Evolutionary conservation across 2,329 filamentous ascomycete genomes (phyloP).

Genomic region (Fusarium sp.): DNA sequence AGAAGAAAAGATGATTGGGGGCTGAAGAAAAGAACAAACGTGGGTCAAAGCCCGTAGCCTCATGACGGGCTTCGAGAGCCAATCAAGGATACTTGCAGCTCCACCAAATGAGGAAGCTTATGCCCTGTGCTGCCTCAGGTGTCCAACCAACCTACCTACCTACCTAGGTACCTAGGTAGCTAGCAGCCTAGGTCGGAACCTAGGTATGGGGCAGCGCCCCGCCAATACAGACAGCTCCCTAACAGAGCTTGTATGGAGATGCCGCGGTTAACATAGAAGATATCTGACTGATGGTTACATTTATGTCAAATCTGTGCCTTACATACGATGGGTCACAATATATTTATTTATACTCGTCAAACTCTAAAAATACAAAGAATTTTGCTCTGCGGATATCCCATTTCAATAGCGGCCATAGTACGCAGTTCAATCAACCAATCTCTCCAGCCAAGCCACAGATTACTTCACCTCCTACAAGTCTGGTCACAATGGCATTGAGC

Average conservation of each 20-base stretch:
- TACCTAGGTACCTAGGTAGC: no score
- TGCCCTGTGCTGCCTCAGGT: conserved; percentile 37
- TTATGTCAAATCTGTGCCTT: conserved; percentile 13
- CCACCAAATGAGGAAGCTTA: conserved; percentile 14
- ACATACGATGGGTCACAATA: no score
- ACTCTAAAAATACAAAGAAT: no score
- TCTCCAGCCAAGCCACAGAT: conserved; percentile 35
- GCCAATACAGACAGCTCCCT: not conserved
- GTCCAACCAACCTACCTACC: conserved; percentile 5
- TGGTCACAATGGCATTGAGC: conserved; percentile 25
- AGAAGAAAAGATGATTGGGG: conserved; percentile 43
- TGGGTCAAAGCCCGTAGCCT: conserved; percentile 32
- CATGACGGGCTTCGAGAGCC: conserved; percentile 22
- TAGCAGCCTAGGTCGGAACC: no score
- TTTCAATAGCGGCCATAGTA: not conserved
- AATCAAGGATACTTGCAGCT: conserved; percentile 29
- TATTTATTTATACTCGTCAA: no score
- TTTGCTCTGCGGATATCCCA: not conserved
- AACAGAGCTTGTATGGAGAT: conserved; percentile 1
- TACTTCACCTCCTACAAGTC: conserved; percentile 8
- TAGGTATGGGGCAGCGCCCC: not conserved
- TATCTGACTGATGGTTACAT: not conserved
- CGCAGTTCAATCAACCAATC: not conserved
- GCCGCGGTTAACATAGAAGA: conserved; percentile 1
- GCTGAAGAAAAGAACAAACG: conserved; percentile 40